These are phyloP conservation scores for Moesziomyces antarcticus DNA, from an alignment of 1,284 basidiomycete species.

Conservation along the genomic window DNA sequence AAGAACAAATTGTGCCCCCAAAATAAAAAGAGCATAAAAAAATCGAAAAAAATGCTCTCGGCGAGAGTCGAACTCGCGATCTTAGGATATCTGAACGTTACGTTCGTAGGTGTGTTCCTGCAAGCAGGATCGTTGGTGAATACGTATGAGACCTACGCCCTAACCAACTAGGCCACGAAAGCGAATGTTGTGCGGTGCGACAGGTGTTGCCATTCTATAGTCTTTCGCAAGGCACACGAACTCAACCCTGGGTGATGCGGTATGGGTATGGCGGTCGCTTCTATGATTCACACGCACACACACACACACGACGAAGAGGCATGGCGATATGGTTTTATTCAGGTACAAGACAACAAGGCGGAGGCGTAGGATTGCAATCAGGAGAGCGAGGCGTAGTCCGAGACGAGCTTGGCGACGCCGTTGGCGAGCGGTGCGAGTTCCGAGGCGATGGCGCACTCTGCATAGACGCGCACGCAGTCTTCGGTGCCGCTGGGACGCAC, in stretches of 20 bases:
- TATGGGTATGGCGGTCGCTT: no score
- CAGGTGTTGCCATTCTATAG: background rate
- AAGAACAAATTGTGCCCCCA: background rate
- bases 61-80: slow-evolving; percentile 47
- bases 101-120: slow-evolving; percentile 36
- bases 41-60: slow-evolving; percentile 19
- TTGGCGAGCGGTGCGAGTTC: slow-evolving; percentile 75
- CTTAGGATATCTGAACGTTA: slow-evolving; percentile 33
- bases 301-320: no score
- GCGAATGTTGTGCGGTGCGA: background rate
- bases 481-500: slow-evolving; percentile 98
- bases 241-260: no score
- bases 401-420: slow-evolving; percentile 57
- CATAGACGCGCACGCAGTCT: slow-evolving; percentile 97
- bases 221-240: no score
- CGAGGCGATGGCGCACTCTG: slow-evolving; percentile 81
- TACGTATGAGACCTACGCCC: slow-evolving; percentile 47
- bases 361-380: background rate
- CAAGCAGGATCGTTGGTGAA: slow-evolving; percentile 32
- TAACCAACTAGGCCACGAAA: slow-evolving; percentile 51
- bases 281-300: no score
- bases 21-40: slow-evolving; percentile 3
- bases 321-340: no score
- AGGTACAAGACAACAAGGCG: no score
- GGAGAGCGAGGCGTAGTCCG: slow-evolving; percentile 31